Evolutionary conservation across 352 stramenopile genomes (phyloP), one percentile per base, ranked within the genome.

Genomic region (Globisporangium camurandrum): DNA sequence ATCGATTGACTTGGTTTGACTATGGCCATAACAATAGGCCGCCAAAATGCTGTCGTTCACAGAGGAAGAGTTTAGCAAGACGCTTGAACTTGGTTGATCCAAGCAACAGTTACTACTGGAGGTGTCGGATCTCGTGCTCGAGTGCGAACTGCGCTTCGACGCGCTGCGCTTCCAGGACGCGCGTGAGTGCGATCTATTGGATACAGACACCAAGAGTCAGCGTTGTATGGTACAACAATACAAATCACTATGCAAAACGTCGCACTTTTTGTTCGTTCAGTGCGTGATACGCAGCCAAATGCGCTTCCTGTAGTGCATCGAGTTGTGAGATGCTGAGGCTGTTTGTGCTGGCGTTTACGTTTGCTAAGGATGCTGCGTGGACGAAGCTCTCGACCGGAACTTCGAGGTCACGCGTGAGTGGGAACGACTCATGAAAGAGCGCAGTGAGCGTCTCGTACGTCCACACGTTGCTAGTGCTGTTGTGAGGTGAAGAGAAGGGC

Each of bases 1-100:
- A n/a, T n/a, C n/a, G n/a, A n/a, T n/a, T n/a, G n/a, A n/a, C n/a
- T n/a, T 41, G 1, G 14, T 14, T 56, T n/a, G 36, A 16, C 42
- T 3, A 7, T 39, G 33, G 11, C 8, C 14, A 17, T 20, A 17
- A 19, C 33, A 6, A 22, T 27, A 88, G 78, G 74, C 76, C 16
- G 81, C 81, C 53, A 90, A 88, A 57, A 86, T 93, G 78, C 61
- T 93, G 28, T 90, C 81, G 30, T 90, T 90, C 60, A 89, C 81
- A 34, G 76, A 93, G 31, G 75, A 86, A 37, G 76, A 90, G 46
- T 93, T 89, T 57, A 87, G 72, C 61, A 82, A 86, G 46, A 87
- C 75, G 20, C 62, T 90, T 16, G 70, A 89, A 34, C 49, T 84
- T 19, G 69, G 70, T 6, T 86, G 61, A 67, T 20, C 26, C 33